Conservation (phyloP, 2,329 filamentous ascomycete genomes). For the Penicillium janthinellum region DNA sequence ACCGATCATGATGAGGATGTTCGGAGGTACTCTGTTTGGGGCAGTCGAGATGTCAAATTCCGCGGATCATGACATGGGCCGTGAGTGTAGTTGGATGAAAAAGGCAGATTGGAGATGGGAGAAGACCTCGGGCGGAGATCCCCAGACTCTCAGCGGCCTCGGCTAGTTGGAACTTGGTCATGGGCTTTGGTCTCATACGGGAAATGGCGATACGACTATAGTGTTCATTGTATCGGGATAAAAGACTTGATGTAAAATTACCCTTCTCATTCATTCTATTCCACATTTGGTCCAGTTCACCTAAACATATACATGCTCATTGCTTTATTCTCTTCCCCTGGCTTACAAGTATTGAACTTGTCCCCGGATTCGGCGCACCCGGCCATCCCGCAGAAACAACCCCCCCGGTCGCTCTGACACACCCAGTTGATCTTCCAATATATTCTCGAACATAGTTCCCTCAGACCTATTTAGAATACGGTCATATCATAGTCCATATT, state of each 20-base stretch:
- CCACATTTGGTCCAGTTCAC: too few relatives aligned
- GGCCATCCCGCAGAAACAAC: slow-evolving; percentile 7
- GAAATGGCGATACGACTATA: neutral
- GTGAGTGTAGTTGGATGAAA: slow-evolving; percentile 10
- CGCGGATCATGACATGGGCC: slow-evolving; percentile 4
- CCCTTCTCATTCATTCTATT: too few relatives aligned
- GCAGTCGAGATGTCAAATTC: neutral
- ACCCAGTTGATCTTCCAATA: neutral
- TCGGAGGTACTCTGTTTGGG: neutral
- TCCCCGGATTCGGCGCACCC: slow-evolving; percentile 19
- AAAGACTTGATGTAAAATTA: neutral
- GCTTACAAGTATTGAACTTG: neutral
- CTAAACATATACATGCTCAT: neutral
- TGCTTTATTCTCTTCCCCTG: neutral
- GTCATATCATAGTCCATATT: neutral
- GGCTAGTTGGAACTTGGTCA: slow-evolving; percentile 26
- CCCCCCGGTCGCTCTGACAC: neutral
- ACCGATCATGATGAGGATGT: slow-evolving; percentile 56
- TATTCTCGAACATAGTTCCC: neutral
- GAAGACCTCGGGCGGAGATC: slow-evolving; percentile 19
- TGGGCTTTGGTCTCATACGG: neutral
- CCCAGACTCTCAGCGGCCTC: slow-evolving; percentile 29
- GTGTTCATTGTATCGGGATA: neutral
- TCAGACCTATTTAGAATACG: neutral
- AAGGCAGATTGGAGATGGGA: slow-evolving; percentile 15